Evolutionary conservation across 2,329 filamentous ascomycete species (phyloP).

Genomic region (Botryosphaeria agaves): DNA sequence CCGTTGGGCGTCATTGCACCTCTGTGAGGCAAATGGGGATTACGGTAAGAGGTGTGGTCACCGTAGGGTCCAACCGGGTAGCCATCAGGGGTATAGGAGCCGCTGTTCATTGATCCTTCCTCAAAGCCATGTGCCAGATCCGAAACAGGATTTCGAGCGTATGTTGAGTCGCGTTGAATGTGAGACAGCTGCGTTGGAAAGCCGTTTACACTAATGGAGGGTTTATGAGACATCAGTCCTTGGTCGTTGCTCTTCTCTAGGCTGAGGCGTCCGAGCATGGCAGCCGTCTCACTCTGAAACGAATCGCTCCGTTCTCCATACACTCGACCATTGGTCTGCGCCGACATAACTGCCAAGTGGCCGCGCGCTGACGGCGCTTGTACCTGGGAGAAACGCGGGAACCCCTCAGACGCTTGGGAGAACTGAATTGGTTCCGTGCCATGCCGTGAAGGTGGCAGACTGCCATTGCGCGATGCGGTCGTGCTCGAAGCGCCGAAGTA

Average conservation of each 20-base stretch:
- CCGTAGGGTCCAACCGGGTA: slow-evolving; percentile 13
- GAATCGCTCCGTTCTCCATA: slow-evolving; percentile 21
- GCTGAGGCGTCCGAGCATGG: slow-evolving; percentile 16
- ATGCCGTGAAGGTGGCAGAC: slow-evolving; percentile 38
- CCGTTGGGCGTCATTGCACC: slow-evolving; percentile 26
- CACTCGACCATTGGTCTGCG: slow-evolving; percentile 24
- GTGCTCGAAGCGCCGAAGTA: slow-evolving; percentile 28
- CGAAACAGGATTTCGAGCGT: slow-evolving; percentile 1
- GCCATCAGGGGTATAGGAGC: slow-evolving; percentile 17
- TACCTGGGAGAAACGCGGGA: slow-evolving; percentile 12
- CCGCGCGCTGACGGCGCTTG: slow-evolving; percentile 27
- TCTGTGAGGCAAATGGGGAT: slow-evolving; percentile 24
- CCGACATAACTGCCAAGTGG: slow-evolving; percentile 29
- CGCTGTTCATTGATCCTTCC: slow-evolving; percentile 1
- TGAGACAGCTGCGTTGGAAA: neutral
- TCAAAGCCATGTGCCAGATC: slow-evolving; percentile 7
- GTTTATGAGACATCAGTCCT: slow-evolving; percentile 11
- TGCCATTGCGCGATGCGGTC: slow-evolving; percentile 34
- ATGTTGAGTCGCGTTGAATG: neutral
- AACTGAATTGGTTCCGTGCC: slow-evolving; percentile 21
- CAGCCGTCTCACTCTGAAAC: slow-evolving; percentile 19
- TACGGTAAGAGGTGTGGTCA: slow-evolving; percentile 17
- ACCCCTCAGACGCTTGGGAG: too few relatives aligned
- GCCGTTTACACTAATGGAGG: slow-evolving; percentile 1
- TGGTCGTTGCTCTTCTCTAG: slow-evolving; percentile 18